phyloP scores from a whole-genome alignment of 495 filamentous ascomycete species.

The Xylaria sp. region DNA sequence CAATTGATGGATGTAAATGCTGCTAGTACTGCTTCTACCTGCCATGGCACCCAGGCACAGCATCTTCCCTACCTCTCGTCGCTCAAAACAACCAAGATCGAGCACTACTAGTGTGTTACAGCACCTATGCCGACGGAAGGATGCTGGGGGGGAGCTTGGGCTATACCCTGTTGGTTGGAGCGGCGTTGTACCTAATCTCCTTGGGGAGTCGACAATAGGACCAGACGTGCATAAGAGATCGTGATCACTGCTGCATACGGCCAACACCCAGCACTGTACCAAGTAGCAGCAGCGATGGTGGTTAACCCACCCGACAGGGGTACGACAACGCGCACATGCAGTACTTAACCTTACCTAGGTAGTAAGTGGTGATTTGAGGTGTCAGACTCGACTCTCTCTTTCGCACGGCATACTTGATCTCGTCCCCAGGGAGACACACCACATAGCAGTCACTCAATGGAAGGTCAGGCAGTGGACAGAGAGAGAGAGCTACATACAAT shows the following conservation, averaged over 20 bases:
- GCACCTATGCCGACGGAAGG: neutral
- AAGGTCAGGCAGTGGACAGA: neutral
- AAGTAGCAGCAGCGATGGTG: neutral
- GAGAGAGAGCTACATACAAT: neutral
- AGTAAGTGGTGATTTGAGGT: neutral
- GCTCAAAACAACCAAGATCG: slow-evolving; percentile 6
- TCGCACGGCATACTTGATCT: neutral
- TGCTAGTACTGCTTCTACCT: slow-evolving; percentile 19
- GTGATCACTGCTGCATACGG: slow-evolving; percentile 35
- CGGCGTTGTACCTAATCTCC: slow-evolving; percentile 31
- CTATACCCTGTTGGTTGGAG: slow-evolving; percentile 30
- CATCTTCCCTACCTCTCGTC: slow-evolving; percentile 13
- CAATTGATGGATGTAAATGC: slow-evolving; percentile 1
- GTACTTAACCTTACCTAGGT: no score
- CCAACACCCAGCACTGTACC: slow-evolving; percentile 1
- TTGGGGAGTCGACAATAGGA: slow-evolving; percentile 31
- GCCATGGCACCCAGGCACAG: neutral
- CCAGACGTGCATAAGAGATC: slow-evolving; percentile 38
- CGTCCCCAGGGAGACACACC: neutral
- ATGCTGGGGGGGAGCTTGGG: slow-evolving; percentile 15
- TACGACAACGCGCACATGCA: neutral
- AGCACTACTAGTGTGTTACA: slow-evolving; percentile 7
- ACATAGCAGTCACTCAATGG: neutral
- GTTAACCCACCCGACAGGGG: neutral
- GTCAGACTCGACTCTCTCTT: neutral